phyloP scores from a whole-genome alignment of 306 rosid genomes.

The Acacia acuminata region DNA sequence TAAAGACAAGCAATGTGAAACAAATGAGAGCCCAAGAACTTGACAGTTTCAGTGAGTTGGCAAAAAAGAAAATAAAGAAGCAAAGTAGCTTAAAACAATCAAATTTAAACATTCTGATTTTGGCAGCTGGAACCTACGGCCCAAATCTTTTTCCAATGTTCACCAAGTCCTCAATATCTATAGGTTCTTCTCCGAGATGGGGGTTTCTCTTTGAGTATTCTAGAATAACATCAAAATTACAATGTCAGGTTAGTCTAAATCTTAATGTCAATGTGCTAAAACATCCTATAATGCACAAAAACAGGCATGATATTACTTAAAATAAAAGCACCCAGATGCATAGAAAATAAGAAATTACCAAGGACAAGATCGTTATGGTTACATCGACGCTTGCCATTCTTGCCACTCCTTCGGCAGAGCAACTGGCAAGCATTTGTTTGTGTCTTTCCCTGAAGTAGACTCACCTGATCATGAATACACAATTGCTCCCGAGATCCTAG shows the following conservation, averaged over 20 bases:
- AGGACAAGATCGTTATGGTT: conserved; percentile 46
- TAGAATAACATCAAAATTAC: conserved; percentile 43
- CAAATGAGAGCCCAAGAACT: conserved; percentile 28
- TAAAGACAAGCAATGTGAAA: conserved; percentile 32
- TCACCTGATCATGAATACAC: conserved; percentile 89
- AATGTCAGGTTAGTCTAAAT: conserved; percentile 32
- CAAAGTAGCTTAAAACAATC: background rate
- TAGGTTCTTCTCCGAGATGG: conserved; percentile 88
- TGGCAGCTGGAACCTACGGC: conserved; percentile 66
- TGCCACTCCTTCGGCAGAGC: conserved; percentile 58
- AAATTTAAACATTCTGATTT: conserved; percentile 18
- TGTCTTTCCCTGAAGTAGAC: conserved; percentile 68
- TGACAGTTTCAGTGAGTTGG: conserved; percentile 24
- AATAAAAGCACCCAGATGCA: conserved; percentile 13
- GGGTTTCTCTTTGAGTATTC: conserved; percentile 72
- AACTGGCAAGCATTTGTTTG: conserved; percentile 77
- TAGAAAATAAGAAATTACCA: conserved; percentile 46
- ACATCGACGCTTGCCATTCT: conserved; percentile 53
- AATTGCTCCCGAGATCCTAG: conserved; percentile 94
- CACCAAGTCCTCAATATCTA: conserved; percentile 95
- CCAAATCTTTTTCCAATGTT: conserved; percentile 75
- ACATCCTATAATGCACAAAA: conserved; percentile 2
- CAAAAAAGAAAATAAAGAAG: background rate
- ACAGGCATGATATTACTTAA: background rate
- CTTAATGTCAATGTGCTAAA: conserved; percentile 21